Evolutionary conservation across 2,329 filamentous ascomycete species (phyloP).

Genomic region (Tolypocladium inflatum): DNA sequence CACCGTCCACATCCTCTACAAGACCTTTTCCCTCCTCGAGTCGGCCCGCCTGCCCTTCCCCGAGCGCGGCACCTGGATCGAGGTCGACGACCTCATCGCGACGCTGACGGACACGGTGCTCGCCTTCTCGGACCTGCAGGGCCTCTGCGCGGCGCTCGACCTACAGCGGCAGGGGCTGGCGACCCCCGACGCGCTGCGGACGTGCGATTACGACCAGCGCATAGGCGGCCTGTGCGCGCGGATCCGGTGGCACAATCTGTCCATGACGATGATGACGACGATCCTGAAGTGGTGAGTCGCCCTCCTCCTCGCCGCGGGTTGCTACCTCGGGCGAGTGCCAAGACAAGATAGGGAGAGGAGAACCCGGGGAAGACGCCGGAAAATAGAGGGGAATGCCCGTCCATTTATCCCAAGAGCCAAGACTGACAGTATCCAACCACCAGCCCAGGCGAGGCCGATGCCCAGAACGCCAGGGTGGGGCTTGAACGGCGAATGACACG

Average conservation of each 20-base stretch:
- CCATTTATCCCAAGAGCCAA: not conserved
- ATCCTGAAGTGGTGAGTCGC: conserved; percentile 26
- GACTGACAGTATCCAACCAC: not conserved
- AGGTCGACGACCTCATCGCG: conserved; percentile 22
- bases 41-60: conserved; percentile 22
- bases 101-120: conserved; percentile 26
- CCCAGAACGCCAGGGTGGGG: conserved; percentile 23
- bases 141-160: conserved; percentile 13
- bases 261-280: conserved; percentile 29
- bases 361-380: not conserved
- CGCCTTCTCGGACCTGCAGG: conserved; percentile 22
- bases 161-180: not conserved
- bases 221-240: conserved; percentile 20
- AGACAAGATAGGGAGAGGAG: not conserved
- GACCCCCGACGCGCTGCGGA: conserved; percentile 1
- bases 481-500: conserved; percentile 22
- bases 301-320: no score
- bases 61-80: conserved; percentile 25
- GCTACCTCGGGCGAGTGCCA: no score
- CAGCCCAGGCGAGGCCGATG: conserved; percentile 25
- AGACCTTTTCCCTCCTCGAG: conserved; percentile 23
- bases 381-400: not conserved
- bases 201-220: conserved; percentile 13
- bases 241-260: conserved; percentile 26
- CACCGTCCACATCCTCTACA: conserved; percentile 25